phyloP scores from a whole-genome alignment of 495 filamentous ascomycete genomes.

The Neurospora discreta region DNA sequence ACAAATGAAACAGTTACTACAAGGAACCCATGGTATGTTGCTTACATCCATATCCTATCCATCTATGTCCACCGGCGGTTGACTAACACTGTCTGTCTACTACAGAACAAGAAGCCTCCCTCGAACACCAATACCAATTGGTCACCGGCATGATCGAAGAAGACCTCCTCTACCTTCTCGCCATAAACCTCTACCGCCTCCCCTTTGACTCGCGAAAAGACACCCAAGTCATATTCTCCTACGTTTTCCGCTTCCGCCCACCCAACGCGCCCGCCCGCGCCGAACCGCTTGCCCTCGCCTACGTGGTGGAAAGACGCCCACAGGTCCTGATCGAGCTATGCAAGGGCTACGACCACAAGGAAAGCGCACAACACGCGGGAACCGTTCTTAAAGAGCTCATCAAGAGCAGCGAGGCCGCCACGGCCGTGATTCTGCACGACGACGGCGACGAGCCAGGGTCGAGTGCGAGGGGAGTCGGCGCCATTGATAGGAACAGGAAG shows the following conservation, averaged over 20 bases:
- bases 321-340: slow-evolving; percentile 83
- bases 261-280: slow-evolving; percentile 43
- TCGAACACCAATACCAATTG: slow-evolving; percentile 74
- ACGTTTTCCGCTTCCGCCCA: slow-evolving; percentile 71
- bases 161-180: slow-evolving; percentile 75
- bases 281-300: slow-evolving; percentile 72
- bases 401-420: slow-evolving; percentile 71
- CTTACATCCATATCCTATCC: neutral
- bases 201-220: slow-evolving; percentile 93
- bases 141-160: slow-evolving; percentile 73
- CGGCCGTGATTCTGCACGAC: slow-evolving; percentile 84
- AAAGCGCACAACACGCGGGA: slow-evolving; percentile 89
- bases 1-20: slow-evolving; percentile 74
- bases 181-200: slow-evolving; percentile 64
- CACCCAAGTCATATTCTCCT: slow-evolving; percentile 79
- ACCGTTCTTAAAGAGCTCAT: slow-evolving; percentile 83
- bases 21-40: slow-evolving; percentile 64
- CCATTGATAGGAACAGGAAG: slow-evolving; percentile 52
- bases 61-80: neutral
- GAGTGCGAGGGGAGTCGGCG: slow-evolving; percentile 44
- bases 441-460: slow-evolving; percentile 54
- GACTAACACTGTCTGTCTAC: neutral
- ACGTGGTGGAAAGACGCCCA: slow-evolving; percentile 72
- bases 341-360: slow-evolving; percentile 75
- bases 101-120: slow-evolving; percentile 70